These are phyloP conservation scores for Arthrinium phaeospermum DNA, from an alignment of 2,329 filamentous ascomycete genomes.

Conservation along the genomic window DNA sequence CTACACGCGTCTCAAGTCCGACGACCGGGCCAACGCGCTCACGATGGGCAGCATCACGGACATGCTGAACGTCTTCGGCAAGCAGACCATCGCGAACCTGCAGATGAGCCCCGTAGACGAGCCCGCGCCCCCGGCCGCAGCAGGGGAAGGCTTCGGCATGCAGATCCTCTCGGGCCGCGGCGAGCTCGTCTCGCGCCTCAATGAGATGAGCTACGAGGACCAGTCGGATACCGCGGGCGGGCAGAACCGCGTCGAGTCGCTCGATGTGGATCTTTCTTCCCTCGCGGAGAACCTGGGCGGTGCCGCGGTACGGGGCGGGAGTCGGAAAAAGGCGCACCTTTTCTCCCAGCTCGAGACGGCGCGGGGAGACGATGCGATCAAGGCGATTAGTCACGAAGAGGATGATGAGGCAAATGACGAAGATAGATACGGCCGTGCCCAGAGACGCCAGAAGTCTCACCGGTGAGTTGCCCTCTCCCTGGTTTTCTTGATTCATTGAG, in stretches of 20 bases:
- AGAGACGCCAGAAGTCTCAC: conserved; percentile 37
- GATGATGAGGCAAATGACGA: conserved; percentile 35
- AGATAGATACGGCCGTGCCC: conserved; percentile 26
- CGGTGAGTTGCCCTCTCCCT: conserved; percentile 31
- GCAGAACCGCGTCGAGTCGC: conserved; percentile 29
- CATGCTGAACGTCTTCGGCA: conserved; percentile 75
- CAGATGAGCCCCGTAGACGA: conserved; percentile 64
- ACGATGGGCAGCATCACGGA: conserved; percentile 69
- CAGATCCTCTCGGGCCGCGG: conserved; percentile 35
- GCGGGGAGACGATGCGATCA: conserved; percentile 35
- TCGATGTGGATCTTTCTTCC: conserved; percentile 49
- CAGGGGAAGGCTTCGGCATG: conserved; percentile 26
- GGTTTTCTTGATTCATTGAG: neutral
- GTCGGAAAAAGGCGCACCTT: conserved; percentile 42
- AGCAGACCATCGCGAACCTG: conserved; percentile 78
- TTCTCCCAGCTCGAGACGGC: conserved; percentile 50
- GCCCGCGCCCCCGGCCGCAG: conserved; percentile 37
- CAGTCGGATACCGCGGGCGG: conserved; percentile 34
- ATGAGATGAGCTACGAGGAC: conserved; percentile 37
- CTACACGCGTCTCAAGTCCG: conserved; percentile 68
- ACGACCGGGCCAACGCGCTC: conserved; percentile 47
- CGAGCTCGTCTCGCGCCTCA: conserved; percentile 36
- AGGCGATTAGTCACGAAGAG: conserved; percentile 21
- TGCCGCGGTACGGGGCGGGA: conserved; percentile 25
- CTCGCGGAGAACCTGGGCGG: conserved; percentile 42